Evolutionary conservation across 257 asterid species (phyloP), one percentile per base, ranked within the genome.

Genomic region (Orobanche coerulescens): DNA sequence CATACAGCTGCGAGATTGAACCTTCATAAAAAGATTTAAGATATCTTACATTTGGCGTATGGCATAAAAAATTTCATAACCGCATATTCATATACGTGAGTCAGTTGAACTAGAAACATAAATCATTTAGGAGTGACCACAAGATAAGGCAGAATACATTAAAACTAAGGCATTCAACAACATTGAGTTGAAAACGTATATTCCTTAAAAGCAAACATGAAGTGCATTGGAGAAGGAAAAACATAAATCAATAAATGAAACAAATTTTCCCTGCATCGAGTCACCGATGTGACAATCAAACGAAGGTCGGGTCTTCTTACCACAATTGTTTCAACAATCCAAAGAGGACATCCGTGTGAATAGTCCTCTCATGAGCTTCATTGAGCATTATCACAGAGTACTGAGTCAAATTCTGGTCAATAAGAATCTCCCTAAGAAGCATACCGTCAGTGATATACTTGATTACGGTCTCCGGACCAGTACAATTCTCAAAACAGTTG

Each of bases 371-470:
- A 10, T 84, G 91, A 64, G 94, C 94, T 72, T 87, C 95, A 71
- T 84, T 94, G 16, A 84, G 83, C 90, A 87, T 84, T 48, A 84
- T 34, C 18, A 87, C 91, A 3, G 95, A 86, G 72, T 86, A 84
- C 61, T 84, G 84, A 8, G 90, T 68, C 60, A 84, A 66, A 69
- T 70, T 66, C 48, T 84, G 86, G 56, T 87, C 91, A 11, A 81
- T 72, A 63, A 86, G 73, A 59, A 83, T 79, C 79, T 86, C 95
- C 73, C 93, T 81, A 36, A 87, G 74, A 79, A 87, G 77, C 88
- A 87, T 82, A 51, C 88, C 94, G 71, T 87, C 95, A 22, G 91
- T 84, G 94, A 87, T 87, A 46, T 82, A 84, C 81, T 81, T 86
- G 57, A 86, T 86, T 6, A 86, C 93, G 14, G 95, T 86, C 50